Percentiles rank a stretch among this genome's conserved stretches.
These are phyloP conservation scores for Neurospora sp. DNA, from an alignment of 495 filamentous ascomycete species.

Conservation along the genomic window DNA sequence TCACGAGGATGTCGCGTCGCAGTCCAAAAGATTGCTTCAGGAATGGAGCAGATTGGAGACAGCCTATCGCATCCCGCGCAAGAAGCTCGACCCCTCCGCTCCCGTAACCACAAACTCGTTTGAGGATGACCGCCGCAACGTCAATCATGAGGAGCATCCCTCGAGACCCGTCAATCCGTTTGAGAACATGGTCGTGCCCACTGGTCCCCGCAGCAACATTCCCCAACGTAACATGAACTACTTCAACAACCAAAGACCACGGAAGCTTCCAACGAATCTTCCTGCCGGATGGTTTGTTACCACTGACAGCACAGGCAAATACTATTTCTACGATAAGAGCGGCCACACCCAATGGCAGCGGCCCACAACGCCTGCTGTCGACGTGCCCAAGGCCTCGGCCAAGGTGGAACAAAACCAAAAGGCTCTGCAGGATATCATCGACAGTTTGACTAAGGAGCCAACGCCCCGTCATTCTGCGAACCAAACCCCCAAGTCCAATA, in stretches of 20 bases:
- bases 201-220: constrained; percentile 55
- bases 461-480: constrained; percentile 36
- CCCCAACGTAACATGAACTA: constrained; percentile 52
- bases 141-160: constrained; percentile 44
- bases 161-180: constrained; percentile 18
- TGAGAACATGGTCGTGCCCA: constrained; percentile 37
- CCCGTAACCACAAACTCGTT: constrained; percentile 43
- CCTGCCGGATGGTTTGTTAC: constrained; percentile 76
- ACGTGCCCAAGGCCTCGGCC: constrained; percentile 53
- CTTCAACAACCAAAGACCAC: constrained; percentile 48
- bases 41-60: constrained; percentile 84
- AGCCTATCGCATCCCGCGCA: constrained; percentile 91
- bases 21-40: constrained; percentile 62
- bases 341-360: constrained; percentile 72
- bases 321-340: constrained; percentile 70
- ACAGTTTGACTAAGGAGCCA: constrained; percentile 62
- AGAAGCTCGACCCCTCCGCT: constrained; percentile 38
- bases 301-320: constrained; percentile 49
- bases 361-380: constrained; percentile 56
- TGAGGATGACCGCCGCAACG: constrained; percentile 54
- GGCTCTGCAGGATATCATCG: constrained; percentile 73
- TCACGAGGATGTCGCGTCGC: constrained; percentile 64
- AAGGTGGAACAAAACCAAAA: constrained; percentile 44
- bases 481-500: constrained; percentile 54
- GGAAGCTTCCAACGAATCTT: constrained; percentile 46